Percentiles rank a stretch among this genome's conserved stretches.
These are phyloP conservation scores for Paraphaeosphaeria sporulosa DNA, from an alignment of 2,329 filamentous ascomycete species.

Conservation along the genomic window DNA sequence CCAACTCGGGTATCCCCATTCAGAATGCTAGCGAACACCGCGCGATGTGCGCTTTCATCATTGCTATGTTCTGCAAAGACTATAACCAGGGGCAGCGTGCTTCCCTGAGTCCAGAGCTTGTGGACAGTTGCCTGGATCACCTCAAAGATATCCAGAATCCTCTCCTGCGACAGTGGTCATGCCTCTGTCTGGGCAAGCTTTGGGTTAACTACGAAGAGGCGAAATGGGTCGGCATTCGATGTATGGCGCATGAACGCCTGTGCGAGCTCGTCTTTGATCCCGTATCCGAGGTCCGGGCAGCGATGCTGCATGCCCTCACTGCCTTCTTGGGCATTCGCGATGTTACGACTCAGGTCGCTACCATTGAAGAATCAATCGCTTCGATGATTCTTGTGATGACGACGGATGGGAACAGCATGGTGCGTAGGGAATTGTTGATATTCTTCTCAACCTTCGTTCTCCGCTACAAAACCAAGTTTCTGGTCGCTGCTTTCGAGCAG, in stretches of 20 bases:
- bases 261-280: slow-evolving; percentile 83
- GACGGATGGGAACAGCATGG: slow-evolving; percentile 91
- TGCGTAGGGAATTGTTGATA: slow-evolving; percentile 89
- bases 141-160: slow-evolving; percentile 86
- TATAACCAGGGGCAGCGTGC: slow-evolving; percentile 92
- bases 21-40: slow-evolving; percentile 92
- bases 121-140: slow-evolving; percentile 85
- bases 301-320: slow-evolving; percentile 91
- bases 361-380: slow-evolving; percentile 89
- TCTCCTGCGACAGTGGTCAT: slow-evolving; percentile 92
- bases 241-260: slow-evolving; percentile 82
- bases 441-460: slow-evolving; percentile 93
- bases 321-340: slow-evolving; percentile 95
- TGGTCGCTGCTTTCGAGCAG: slow-evolving; percentile 92
- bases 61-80: slow-evolving; percentile 95
- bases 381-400: slow-evolving; percentile 90
- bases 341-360: slow-evolving; percentile 86
- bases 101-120: slow-evolving; percentile 88
- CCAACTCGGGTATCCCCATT: slow-evolving; percentile 80
- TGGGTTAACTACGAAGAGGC: slow-evolving; percentile 92
- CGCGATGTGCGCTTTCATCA: slow-evolving; percentile 98
- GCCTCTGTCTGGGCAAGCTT: slow-evolving; percentile 91
- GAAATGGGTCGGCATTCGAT: slow-evolving; percentile 94
- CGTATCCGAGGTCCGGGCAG: slow-evolving; percentile 89
- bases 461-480: slow-evolving; percentile 89